Conservation (phyloP, 2,329 filamentous ascomycete genomes). For the Diaporthe ampelina region DNA sequence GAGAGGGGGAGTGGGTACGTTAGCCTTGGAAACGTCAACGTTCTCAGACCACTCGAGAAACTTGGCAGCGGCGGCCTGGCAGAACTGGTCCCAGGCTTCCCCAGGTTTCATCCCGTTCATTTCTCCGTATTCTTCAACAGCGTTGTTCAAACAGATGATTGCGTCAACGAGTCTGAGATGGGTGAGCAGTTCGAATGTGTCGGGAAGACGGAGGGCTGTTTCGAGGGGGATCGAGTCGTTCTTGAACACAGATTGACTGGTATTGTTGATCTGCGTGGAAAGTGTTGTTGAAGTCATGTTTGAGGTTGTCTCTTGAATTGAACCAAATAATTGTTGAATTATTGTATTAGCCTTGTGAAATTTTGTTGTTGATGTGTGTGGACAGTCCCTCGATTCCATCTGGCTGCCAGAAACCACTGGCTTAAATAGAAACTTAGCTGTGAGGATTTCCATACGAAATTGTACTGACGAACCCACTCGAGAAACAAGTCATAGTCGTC, state of each 20-base stretch:
- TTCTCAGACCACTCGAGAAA: constrained; percentile 17
- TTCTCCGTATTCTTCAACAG: not conserved
- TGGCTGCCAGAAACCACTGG: not conserved
- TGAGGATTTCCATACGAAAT: not conserved
- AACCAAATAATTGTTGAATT: not conserved
- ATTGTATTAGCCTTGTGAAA: not conserved
- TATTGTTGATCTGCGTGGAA: not conserved
- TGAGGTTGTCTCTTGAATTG: rapidly evolving
- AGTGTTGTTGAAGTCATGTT: not conserved
- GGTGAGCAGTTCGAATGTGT: not conserved
- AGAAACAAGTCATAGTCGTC: not conserved
- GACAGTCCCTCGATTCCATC: not conserved
- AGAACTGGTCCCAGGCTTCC: constrained; percentile 1
- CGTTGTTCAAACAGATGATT: not conserved
- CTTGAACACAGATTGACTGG: too few relatives aligned
- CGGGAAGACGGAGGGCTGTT: not conserved
- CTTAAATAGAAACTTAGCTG: not conserved
- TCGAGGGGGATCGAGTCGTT: not conserved
- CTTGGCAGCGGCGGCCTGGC: not conserved
- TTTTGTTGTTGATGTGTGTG: not conserved
- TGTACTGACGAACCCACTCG: too few relatives aligned
- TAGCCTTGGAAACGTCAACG: constrained; percentile 13
- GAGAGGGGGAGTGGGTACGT: not conserved
- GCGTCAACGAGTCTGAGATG: constrained; percentile 15
- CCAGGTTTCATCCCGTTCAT: not conserved